Evolutionary conservation across 2,329 filamentous ascomycete genomes (phyloP).

Genomic region (Bipolaris bicolor): DNA sequence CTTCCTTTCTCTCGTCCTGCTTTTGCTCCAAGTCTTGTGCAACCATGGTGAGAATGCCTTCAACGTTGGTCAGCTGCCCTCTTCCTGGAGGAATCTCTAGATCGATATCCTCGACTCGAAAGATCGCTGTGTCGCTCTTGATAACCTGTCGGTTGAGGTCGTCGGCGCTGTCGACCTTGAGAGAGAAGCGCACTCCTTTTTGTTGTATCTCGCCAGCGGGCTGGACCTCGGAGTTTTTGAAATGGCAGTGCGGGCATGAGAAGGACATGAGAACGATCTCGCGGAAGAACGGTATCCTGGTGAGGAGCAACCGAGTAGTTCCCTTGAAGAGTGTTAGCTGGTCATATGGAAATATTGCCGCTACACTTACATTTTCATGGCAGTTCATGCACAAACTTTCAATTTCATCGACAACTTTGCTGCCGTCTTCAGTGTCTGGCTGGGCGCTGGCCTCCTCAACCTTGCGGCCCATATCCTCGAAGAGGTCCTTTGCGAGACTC

Average conservation of each 20-base stretch:
- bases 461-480: conserved; percentile 59
- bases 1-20: conserved; percentile 80
- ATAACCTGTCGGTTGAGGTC: conserved; percentile 89
- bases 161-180: conserved; percentile 72
- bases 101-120: conserved; percentile 89
- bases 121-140: conserved; percentile 85
- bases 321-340: conserved; percentile 63
- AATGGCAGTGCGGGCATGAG: conserved; percentile 84
- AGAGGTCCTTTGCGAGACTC: conserved; percentile 56
- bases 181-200: conserved; percentile 81
- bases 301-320: conserved; percentile 82
- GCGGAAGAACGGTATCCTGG: conserved; percentile 94
- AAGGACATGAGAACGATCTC: conserved; percentile 99
- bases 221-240: conserved; percentile 93
- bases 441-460: conserved; percentile 51
- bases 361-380: conserved; percentile 53
- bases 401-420: conserved; percentile 60
- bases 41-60: conserved; percentile 81
- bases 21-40: conserved; percentile 80
- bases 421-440: conserved; percentile 43
- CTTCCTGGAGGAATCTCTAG: conserved; percentile 91
- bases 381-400: conserved; percentile 63
- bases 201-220: conserved; percentile 91
- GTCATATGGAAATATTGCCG: conserved; percentile 1
- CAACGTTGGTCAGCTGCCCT: conserved; percentile 90